phyloP scores from a whole-genome alignment of 768 basidiomycete species.

The Lactarius sp. region DNA sequence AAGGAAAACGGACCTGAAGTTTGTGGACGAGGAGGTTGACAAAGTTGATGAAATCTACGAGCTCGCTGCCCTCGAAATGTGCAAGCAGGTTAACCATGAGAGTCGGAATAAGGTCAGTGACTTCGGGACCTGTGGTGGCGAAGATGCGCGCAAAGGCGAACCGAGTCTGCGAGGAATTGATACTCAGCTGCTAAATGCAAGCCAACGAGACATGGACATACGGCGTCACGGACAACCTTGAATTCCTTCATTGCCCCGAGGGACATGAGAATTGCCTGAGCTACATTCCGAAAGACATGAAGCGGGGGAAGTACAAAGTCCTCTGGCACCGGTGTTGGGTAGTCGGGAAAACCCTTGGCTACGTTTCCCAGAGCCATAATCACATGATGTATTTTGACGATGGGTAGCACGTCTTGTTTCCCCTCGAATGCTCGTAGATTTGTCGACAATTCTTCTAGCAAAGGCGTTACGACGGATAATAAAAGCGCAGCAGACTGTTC shows the following conservation, averaged over 20 bases:
- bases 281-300: conserved; percentile 77
- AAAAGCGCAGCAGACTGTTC: conserved; percentile 65
- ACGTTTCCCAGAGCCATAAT: conserved; percentile 94
- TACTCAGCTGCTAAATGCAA: conserved; percentile 4
- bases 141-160: conserved; percentile 92
- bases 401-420: conserved; percentile 63
- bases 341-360: conserved; percentile 95
- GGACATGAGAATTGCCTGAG: conserved; percentile 81
- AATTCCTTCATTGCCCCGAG: conserved; percentile 85
- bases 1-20: conserved; percentile 59
- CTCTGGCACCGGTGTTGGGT: conserved; percentile 62
- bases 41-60: conserved; percentile 95
- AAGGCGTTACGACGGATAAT: conserved; percentile 74
- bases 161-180: conserved; percentile 55
- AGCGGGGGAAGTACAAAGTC: conserved; percentile 67
- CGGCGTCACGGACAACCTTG: conserved; percentile 88
- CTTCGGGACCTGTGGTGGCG: conserved; percentile 79
- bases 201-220: conserved; percentile 37
- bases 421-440: conserved; percentile 51
- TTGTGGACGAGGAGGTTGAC: conserved; percentile 87
- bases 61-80: conserved; percentile 87
- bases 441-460: conserved; percentile 68
- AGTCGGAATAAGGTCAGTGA: conserved; percentile 82
- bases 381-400: conserved; percentile 85
- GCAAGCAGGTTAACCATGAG: conserved; percentile 88